Percentiles rank a stretch among this genome's conserved stretches.
phyloP scores from a whole-genome alignment of 2,329 filamentous ascomycete species.

The Beauveria scarabaeidicola region DNA sequence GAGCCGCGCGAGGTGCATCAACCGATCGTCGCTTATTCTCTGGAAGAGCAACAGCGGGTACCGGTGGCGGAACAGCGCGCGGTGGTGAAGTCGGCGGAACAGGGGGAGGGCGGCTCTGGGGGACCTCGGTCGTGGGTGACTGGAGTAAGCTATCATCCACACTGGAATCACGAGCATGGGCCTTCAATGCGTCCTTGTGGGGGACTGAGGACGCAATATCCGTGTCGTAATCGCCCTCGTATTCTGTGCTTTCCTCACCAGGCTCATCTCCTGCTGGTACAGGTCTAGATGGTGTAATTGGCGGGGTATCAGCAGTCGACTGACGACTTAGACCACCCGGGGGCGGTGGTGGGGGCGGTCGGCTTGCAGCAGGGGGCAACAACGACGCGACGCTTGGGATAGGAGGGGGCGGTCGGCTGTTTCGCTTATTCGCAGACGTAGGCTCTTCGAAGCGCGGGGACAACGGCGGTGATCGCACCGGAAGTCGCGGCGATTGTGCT shows the following conservation, averaged over 20 bases:
- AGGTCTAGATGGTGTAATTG: slow-evolving; percentile 33
- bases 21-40: slow-evolving; percentile 52
- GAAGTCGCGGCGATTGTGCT: slow-evolving; percentile 16
- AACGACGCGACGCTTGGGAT: slow-evolving; percentile 48
- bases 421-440: slow-evolving; percentile 39
- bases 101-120: slow-evolving; percentile 45
- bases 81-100: slow-evolving; percentile 46
- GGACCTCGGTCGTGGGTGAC: slow-evolving; percentile 40
- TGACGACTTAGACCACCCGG: slow-evolving; percentile 46
- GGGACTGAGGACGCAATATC: slow-evolving; percentile 92
- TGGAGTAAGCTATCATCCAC: slow-evolving; percentile 60
- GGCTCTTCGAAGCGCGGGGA: slow-evolving; percentile 30
- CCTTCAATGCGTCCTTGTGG: slow-evolving; percentile 85
- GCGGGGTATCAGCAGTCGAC: slow-evolving; percentile 48
- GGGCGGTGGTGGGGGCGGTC: slow-evolving; percentile 62
- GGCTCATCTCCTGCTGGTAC: slow-evolving; percentile 50
- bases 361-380: slow-evolving; percentile 40
- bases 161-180: slow-evolving; percentile 70
- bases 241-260: slow-evolving; percentile 78
- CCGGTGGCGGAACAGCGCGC: slow-evolving; percentile 54
- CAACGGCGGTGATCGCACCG: slow-evolving; percentile 22
- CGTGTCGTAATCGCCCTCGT: slow-evolving; percentile 96
- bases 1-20: slow-evolving; percentile 62
- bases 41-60: slow-evolving; percentile 51
- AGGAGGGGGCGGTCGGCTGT: slow-evolving; percentile 50